A percentile compares a stretch with the other conserved stretches of the same genome.
Evolutionary conservation across 2,329 filamentous ascomycete genomes (phyloP).

Genomic region (Colletotrichum neosansevieriae): DNA sequence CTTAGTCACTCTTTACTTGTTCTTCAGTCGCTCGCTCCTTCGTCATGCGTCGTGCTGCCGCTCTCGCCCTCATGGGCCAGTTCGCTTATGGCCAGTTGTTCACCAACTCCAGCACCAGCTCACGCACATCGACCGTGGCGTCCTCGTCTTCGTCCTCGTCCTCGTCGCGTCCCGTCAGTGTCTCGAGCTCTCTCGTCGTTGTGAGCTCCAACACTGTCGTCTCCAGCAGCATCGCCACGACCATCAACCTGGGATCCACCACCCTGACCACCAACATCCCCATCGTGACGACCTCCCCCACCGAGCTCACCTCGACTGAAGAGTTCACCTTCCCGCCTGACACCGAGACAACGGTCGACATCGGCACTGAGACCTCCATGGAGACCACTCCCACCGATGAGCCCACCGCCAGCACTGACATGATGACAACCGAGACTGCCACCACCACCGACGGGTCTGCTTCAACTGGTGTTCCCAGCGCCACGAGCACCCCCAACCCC

Average conservation of each 20-base stretch:
- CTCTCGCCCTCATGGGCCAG: slow-evolving; percentile 27
- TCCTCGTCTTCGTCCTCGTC: background rate
- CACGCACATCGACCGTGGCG: background rate
- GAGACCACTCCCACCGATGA: background rate
- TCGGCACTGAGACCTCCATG: no score
- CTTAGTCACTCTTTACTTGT: slow-evolving; percentile 36
- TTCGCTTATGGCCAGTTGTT: slow-evolving; percentile 15
- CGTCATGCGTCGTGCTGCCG: slow-evolving; percentile 23
- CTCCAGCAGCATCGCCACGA: slow-evolving; percentile 1
- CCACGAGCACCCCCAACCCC: slow-evolving; percentile 29
- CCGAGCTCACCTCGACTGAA: background rate
- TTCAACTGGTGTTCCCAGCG: background rate
- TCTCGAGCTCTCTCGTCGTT: no score
- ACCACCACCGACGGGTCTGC: background rate
- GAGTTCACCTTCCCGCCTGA: background rate
- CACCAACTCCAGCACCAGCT: slow-evolving; percentile 14
- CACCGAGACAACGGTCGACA: background rate
- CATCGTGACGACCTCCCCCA: background rate
- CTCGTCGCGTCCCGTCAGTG: no score
- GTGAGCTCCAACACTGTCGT: no score
- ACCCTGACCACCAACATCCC: background rate
- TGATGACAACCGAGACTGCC: background rate
- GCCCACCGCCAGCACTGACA: slow-evolving; percentile 1
- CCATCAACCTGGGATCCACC: background rate
- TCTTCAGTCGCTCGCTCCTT: slow-evolving; percentile 32